These are phyloP conservation scores for Trichophyton benhamiae DNA, from an alignment of 2,329 filamentous ascomycete genomes.

Conservation along the genomic window DNA sequence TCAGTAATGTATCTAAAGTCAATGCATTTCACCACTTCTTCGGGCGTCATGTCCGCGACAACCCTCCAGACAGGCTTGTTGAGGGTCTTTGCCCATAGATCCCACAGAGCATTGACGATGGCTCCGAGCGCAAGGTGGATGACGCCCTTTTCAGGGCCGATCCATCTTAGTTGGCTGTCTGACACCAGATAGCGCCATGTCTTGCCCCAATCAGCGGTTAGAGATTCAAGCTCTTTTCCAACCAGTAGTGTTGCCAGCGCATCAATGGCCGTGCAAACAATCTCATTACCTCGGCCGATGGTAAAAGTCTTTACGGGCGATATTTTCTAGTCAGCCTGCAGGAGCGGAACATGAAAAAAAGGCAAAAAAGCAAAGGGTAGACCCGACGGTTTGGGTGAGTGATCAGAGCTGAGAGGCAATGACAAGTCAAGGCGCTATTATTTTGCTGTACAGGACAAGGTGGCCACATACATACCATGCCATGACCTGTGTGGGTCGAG, in stretches of 20 bases:
- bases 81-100: constrained; percentile 82
- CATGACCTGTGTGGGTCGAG: constrained; percentile 36
- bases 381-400: neutral
- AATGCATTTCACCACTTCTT: constrained; percentile 76
- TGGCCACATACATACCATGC: constrained; percentile 25
- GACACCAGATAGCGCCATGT: constrained; percentile 88
- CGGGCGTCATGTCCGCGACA: constrained; percentile 77
- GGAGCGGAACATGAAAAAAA: neutral
- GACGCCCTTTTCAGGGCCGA: constrained; percentile 86
- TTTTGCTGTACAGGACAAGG: no score
- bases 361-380: neutral
- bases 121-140: constrained; percentile 84
- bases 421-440: no score
- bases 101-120: constrained; percentile 85
- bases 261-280: constrained; percentile 74
- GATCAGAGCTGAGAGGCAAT: no score
- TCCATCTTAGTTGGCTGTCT: constrained; percentile 84
- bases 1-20: constrained; percentile 94
- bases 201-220: constrained; percentile 70
- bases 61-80: constrained; percentile 84
- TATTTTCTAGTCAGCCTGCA: neutral
- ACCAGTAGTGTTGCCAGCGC: constrained; percentile 65
- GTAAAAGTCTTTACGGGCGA: constrained; percentile 30
- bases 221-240: constrained; percentile 60
- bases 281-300: constrained; percentile 66